Evolutionary conservation across 2,329 filamentous ascomycete species (phyloP).

Genomic region (Huntiella omanensis): DNA sequence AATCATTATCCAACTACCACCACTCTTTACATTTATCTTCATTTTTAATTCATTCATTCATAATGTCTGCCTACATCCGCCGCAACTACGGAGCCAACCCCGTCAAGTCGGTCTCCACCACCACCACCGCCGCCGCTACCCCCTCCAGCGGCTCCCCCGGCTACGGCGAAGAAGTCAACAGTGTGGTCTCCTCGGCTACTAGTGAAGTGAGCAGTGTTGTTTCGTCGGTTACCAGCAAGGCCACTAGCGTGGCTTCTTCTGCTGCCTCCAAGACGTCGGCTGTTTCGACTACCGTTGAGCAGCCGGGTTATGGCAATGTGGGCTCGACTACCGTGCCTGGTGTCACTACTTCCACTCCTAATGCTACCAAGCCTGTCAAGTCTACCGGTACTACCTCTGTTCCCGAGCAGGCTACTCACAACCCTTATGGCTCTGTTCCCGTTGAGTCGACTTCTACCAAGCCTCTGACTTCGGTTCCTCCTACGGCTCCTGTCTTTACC

Average conservation of each 20-base stretch:
- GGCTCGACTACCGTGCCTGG: not conserved
- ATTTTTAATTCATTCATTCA: not conserved
- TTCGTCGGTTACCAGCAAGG: too few relatives aligned
- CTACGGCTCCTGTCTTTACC: too few relatives aligned
- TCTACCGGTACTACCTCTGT: not conserved
- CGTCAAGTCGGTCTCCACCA: not conserved
- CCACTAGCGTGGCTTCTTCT: too few relatives aligned
- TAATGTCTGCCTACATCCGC: not conserved
- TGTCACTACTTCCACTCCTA: not conserved
- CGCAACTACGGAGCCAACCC: conserved; percentile 4
- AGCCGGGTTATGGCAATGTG: not conserved
- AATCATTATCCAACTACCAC: too few relatives aligned
- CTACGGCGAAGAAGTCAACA: not conserved
- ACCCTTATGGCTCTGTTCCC: too few relatives aligned
- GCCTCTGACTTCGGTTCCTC: too few relatives aligned
- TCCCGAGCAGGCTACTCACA: not conserved
- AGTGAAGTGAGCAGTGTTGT: too few relatives aligned
- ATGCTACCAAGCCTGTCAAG: not conserved
- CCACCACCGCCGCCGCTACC: too few relatives aligned
- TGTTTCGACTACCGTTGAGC: too few relatives aligned
- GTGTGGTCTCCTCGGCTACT: too few relatives aligned
- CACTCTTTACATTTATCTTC: not conserved
- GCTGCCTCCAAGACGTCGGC: too few relatives aligned
- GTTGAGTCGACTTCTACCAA: too few relatives aligned
- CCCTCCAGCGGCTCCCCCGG: not conserved